Conservation (phyloP, 176 grass and related monocot genomes). For the Poa pratensis region DNA sequence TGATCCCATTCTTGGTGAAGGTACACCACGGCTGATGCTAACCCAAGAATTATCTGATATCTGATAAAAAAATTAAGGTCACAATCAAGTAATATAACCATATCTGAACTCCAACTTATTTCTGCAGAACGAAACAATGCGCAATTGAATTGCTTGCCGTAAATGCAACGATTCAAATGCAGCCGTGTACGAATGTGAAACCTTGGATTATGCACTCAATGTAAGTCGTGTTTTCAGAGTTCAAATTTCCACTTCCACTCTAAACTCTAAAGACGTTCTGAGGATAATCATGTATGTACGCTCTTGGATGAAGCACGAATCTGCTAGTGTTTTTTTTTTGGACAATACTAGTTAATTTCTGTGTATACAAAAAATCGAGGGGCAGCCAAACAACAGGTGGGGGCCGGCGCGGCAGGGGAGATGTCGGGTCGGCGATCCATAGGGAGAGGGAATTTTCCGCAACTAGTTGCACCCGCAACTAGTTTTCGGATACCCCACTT, state of each 20-base stretch:
- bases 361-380: too few species aligned
- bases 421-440: too few species aligned
- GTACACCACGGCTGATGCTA: slow-evolving; percentile 30
- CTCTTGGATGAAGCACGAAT: too few species aligned
- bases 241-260: background rate
- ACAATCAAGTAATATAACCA: background rate
- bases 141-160: background rate
- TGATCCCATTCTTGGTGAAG: slow-evolving; percentile 42
- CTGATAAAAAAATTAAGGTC: background rate
- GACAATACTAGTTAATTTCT: too few species aligned
- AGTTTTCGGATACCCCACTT: too few species aligned
- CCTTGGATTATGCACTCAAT: background rate
- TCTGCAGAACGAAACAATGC: background rate
- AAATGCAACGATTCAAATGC: background rate
- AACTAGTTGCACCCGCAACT: too few species aligned
- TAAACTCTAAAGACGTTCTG: background rate
- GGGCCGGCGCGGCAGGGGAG: too few species aligned
- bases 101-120: background rate
- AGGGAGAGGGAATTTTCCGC: too few species aligned
- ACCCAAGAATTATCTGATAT: slow-evolving; percentile 33
- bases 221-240: too few species aligned
- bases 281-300: background rate
- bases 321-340: too few species aligned
- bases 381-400: too few species aligned
- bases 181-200: background rate